Base-by-base conservation (phyloP, 2,329 filamentous ascomycete genomes). In the Emericellopsis cladophorae region DNA sequence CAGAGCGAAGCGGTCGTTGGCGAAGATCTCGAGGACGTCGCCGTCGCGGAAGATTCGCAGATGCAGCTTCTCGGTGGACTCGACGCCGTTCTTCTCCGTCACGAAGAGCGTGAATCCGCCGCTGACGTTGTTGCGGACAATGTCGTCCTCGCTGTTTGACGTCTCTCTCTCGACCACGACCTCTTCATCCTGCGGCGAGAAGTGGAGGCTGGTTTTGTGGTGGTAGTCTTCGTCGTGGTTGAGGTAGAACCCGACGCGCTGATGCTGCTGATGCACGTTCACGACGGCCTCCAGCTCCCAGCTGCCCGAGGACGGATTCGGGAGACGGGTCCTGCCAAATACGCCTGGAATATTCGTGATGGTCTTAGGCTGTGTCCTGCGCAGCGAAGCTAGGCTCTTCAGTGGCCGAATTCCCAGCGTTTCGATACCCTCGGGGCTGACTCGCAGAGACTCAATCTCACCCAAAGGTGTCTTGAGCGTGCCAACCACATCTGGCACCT, bases 91-190 rank as follows among this genome's bases (percentile, higher is more conserved):
- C 2, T 31, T 22, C 4, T 49, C 40, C 0, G 37, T 36, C 15
- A 44, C 45, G 48, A 72, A 70, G 0, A 72, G 56, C 0, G 68
- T 72, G 41, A 70, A 67, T 0, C 68, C 65, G 0, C 64, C 65
- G 31, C 48, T 46, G 36, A 61, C 55, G 1, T 46, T 33, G 4
- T 48, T 48, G 22, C 65, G 64, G 26, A 61, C 56, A 14, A 67
- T 56, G 10, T 55, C 53, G 0, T 45, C 22, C 18, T 62, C 51
- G 9, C 37, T 32, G 15, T 43, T 57, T 1, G 61, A 64, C 0
- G 49, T 43, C 9, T 57, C 51, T 29, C 63, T 54, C 37, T 65
- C 54, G 22, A 70, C 58, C 1, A 48, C 53, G 23, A 71, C 59
- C 9, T 53, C 60, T 43, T 71, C 67, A 4, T 45, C 51, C 4